phyloP scores from a whole-genome alignment of 164 flowering plant species.

The Echeveria elegans region DNA sequence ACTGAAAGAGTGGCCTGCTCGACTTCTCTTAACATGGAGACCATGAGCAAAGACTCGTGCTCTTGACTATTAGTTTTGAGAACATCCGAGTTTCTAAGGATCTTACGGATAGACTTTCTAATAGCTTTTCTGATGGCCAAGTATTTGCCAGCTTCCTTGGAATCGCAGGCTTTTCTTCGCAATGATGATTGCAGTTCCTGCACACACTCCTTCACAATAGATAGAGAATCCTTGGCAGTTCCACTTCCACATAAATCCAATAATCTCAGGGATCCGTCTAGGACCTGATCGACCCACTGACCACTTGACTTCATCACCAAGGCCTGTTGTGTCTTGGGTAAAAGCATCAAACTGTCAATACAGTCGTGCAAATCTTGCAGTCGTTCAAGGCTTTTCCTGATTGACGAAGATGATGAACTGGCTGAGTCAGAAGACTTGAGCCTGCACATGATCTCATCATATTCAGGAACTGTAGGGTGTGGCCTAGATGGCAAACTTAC shows the following conservation, averaged over 20 bases:
- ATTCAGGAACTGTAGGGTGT: constrained; percentile 16
- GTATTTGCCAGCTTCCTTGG: constrained; percentile 17
- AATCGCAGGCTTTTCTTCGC: constrained; percentile 19
- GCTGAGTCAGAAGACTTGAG: constrained; percentile 16
- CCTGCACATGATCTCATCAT: constrained; percentile 15
- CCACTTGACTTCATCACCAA: constrained; percentile 6
- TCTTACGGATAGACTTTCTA: constrained; percentile 19
- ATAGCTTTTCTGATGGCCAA: constrained; percentile 19
- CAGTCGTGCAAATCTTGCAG: constrained; percentile 19
- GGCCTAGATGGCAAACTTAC: constrained; percentile 23
- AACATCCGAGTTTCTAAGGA: constrained; percentile 13
- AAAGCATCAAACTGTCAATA: constrained; percentile 15
- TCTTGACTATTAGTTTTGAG: background rate
- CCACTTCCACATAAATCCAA: constrained; percentile 31
- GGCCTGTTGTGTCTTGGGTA: constrained; percentile 21
- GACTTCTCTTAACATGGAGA: constrained; percentile 16
- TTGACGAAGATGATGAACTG: constrained; percentile 17
- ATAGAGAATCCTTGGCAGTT: constrained; percentile 17
- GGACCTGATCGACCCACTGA: constrained; percentile 14
- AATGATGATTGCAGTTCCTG: constrained; percentile 28
- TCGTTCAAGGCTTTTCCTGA: constrained; percentile 12
- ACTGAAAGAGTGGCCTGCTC: constrained; percentile 15
- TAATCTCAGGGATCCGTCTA: constrained; percentile 29
- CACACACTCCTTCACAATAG: constrained; percentile 16
- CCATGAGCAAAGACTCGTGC: background rate